Evolutionary conservation across 75 land plant genomes (phyloP).

Genomic region (Pinus albicaulis): DNA sequence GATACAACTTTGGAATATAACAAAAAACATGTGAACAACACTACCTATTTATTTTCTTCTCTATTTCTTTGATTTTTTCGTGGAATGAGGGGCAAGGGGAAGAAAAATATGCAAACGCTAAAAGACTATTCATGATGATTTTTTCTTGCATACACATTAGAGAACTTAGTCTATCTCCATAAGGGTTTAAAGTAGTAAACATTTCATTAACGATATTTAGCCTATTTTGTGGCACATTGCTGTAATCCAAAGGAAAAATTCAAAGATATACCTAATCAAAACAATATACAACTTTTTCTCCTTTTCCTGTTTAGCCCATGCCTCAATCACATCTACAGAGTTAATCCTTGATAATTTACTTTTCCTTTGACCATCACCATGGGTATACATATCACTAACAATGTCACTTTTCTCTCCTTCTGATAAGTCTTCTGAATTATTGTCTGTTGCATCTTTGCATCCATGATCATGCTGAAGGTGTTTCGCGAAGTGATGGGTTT

Average conservation of each 20-base stretch:
- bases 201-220: neutral
- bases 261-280: slow-evolving; percentile 24
- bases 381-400: slow-evolving; percentile 5
- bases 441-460: slow-evolving; percentile 41
- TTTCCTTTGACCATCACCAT: slow-evolving; percentile 14
- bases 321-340: slow-evolving; percentile 22
- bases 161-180: too few species aligned
- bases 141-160: too few species aligned
- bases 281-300: slow-evolving; percentile 47
- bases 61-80: neutral
- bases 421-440: slow-evolving; percentile 53
- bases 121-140: too few species aligned
- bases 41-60: neutral
- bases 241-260: too few species aligned
- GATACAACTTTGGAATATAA: neutral
- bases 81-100: neutral
- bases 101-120: too few species aligned
- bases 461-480: slow-evolving; percentile 51
- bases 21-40: neutral
- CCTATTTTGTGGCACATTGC: too few species aligned
- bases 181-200: too few species aligned
- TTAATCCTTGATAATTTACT: slow-evolving; percentile 22
- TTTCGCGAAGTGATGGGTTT: slow-evolving; percentile 31
- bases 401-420: slow-evolving; percentile 51
- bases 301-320: slow-evolving; percentile 25